A percentile compares a stretch with the other conserved stretches of the same genome.
Evolutionary conservation across 179 eudicot genomes (phyloP).

Genomic region (Amaranthus tricolor): DNA sequence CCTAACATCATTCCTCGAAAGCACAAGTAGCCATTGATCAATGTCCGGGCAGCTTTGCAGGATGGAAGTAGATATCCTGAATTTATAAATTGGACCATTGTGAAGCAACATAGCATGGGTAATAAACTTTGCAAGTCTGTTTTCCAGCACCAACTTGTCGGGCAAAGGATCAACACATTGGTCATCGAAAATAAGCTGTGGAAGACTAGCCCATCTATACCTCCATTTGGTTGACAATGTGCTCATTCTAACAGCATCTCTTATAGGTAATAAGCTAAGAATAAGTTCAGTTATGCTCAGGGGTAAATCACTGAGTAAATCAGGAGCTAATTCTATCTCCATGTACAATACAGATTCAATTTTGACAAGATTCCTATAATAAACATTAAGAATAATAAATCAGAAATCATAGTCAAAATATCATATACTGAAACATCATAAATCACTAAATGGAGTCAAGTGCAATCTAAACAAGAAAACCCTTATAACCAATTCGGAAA

Average conservation of each 20-base stretch:
- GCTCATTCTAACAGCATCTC: constrained; percentile 86
- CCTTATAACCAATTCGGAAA: constrained; percentile 7
- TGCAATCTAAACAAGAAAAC: background rate
- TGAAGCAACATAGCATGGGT: constrained; percentile 72
- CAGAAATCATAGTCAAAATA: constrained; percentile 4
- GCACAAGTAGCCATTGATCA: constrained; percentile 93
- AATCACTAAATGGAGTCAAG: background rate
- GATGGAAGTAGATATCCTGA: constrained; percentile 50
- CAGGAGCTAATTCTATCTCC: constrained; percentile 45
- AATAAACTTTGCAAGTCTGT: constrained; percentile 53
- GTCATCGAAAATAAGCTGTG: constrained; percentile 72
- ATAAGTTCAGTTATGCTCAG: constrained; percentile 76
- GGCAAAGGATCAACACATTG: constrained; percentile 42
- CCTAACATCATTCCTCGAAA: constrained; percentile 67
- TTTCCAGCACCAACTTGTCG: constrained; percentile 50
- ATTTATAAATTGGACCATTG: constrained; percentile 85
- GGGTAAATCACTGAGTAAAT: constrained; percentile 80
- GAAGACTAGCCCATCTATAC: constrained; percentile 78
- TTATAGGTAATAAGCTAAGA: constrained; percentile 64
- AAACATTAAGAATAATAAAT: constrained; percentile 1
- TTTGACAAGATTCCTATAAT: constrained; percentile 16
- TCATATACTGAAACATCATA: background rate
- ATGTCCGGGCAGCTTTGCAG: constrained; percentile 70
- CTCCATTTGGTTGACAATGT: constrained; percentile 82
- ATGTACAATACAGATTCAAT: constrained; percentile 26